These are phyloP conservation scores for Aspergillus neotritici DNA, from an alignment of 2,329 filamentous ascomycete species.

Conservation along the genomic window DNA sequence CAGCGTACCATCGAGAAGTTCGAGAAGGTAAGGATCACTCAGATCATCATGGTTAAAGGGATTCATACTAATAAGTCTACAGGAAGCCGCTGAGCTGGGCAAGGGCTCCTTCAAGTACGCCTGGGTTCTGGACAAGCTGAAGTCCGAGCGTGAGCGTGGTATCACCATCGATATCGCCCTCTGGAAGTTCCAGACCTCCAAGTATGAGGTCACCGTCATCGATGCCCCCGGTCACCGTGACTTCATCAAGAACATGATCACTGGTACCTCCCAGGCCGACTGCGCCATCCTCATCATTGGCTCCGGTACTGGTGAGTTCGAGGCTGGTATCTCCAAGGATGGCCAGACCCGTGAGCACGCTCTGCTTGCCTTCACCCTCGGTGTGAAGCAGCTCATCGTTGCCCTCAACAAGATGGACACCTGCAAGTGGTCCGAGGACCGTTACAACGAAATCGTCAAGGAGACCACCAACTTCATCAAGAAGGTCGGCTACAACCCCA, in stretches of 20 bases:
- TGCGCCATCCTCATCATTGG: constrained; percentile 99
- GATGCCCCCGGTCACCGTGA: constrained; percentile 99
- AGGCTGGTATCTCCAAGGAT: constrained; percentile 99
- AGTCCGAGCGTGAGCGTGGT: constrained; percentile 99
- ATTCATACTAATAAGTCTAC: constrained; percentile 14
- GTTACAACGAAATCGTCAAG: constrained; percentile 99
- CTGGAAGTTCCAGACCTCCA: constrained; percentile 99
- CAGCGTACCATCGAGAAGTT: constrained; percentile 99
- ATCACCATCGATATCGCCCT: constrained; percentile 99
- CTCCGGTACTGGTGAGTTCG: constrained; percentile 99
- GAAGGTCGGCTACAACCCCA: constrained; percentile 99
- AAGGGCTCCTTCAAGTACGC: constrained; percentile 99
- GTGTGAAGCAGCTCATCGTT: constrained; percentile 99
- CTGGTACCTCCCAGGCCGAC: constrained; percentile 99
- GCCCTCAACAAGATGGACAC: constrained; percentile 99
- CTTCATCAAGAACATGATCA: constrained; percentile 99
- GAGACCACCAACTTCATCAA: constrained; percentile 99
- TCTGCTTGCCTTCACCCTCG: constrained; percentile 98
- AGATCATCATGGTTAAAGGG: constrained; percentile 8
- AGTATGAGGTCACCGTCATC: constrained; percentile 97
- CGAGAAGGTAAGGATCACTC: constrained; percentile 76
- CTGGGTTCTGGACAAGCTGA: constrained; percentile 99
- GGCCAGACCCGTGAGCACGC: constrained; percentile 99
- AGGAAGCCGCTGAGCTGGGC: constrained; percentile 98
- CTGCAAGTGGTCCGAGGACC: constrained; percentile 93